Percentiles rank a stretch among this genome's conserved stretches.
These are phyloP conservation scores for Fusarium tanahbumbuense DNA, from an alignment of 2,329 filamentous ascomycete genomes.

Conservation along the genomic window DNA sequence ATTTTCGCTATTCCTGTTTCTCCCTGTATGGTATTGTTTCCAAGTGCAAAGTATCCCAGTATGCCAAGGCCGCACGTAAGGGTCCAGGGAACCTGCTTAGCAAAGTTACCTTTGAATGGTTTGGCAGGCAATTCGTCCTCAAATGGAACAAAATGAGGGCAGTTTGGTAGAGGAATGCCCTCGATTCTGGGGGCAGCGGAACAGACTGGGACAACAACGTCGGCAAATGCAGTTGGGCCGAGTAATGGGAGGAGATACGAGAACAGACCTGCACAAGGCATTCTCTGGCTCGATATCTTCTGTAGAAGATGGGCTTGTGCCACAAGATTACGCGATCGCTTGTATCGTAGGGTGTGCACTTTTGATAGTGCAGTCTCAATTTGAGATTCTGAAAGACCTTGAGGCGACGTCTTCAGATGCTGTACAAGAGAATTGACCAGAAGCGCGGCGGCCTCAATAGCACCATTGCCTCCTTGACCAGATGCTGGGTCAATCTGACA, in stretches of 20 bases:
- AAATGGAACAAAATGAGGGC: background rate
- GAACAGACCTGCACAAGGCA: background rate
- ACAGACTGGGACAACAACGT: background rate
- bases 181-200: background rate
- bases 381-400: background rate
- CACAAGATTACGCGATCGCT: background rate
- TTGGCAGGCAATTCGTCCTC: background rate
- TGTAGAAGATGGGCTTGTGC: background rate
- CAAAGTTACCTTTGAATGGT: background rate
- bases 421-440: background rate
- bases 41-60: background rate
- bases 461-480: slow-evolving; percentile 4
- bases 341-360: background rate
- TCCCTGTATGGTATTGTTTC: background rate
- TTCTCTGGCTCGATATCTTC: background rate
- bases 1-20: background rate
- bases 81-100: background rate
- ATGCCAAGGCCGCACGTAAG: background rate
- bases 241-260: background rate
- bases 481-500: slow-evolving; percentile 1
- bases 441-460: background rate
- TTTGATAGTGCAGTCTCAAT: background rate
- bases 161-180: background rate
- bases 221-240: background rate
- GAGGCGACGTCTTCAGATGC: background rate